These are phyloP conservation scores for Aspergillus costaricaensis DNA, from an alignment of 2,329 filamentous ascomycete genomes.

Conservation along the genomic window DNA sequence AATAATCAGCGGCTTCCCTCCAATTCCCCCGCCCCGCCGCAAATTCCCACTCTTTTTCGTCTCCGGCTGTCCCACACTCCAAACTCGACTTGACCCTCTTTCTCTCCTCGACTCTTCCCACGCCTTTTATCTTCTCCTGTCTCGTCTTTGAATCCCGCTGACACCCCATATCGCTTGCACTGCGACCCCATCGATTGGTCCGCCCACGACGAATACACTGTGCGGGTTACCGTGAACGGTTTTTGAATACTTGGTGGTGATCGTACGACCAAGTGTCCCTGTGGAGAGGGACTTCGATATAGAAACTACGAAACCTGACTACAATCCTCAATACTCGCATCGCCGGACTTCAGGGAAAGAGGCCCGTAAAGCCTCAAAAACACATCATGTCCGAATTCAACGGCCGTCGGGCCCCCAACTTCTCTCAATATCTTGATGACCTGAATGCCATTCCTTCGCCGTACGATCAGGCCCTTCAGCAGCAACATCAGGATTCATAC, in stretches of 20 bases:
- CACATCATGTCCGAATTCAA: slow-evolving; percentile 69
- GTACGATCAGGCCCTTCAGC: slow-evolving; percentile 62
- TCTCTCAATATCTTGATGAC: slow-evolving; percentile 85
- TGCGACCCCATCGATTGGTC: slow-evolving; percentile 6
- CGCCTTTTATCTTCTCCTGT: slow-evolving; percentile 3
- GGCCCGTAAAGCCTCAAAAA: slow-evolving; percentile 14
- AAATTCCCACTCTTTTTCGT: slow-evolving; percentile 16
- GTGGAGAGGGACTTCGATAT: not conserved
- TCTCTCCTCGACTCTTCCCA: slow-evolving; percentile 4
- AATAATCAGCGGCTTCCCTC: slow-evolving; percentile 6
- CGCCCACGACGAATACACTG: not conserved
- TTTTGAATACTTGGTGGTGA: not conserved
- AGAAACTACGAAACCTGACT: not conserved
- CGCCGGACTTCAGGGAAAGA: not conserved
- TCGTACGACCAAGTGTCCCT: not conserved
- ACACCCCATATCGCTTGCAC: not conserved
- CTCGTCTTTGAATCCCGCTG: not conserved
- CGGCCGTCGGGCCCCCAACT: slow-evolving; percentile 78
- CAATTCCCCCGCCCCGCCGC: slow-evolving; percentile 7
- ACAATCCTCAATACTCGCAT: not conserved
- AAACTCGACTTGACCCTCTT: slow-evolving; percentile 13
- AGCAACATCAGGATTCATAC: slow-evolving; percentile 62
- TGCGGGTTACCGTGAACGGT: not conserved
- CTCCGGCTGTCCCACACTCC: slow-evolving; percentile 14
- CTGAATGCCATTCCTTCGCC: slow-evolving; percentile 72